Conservation (phyloP, 2,329 filamentous ascomycete genomes). For the Fusarium gaditjirri region DNA sequence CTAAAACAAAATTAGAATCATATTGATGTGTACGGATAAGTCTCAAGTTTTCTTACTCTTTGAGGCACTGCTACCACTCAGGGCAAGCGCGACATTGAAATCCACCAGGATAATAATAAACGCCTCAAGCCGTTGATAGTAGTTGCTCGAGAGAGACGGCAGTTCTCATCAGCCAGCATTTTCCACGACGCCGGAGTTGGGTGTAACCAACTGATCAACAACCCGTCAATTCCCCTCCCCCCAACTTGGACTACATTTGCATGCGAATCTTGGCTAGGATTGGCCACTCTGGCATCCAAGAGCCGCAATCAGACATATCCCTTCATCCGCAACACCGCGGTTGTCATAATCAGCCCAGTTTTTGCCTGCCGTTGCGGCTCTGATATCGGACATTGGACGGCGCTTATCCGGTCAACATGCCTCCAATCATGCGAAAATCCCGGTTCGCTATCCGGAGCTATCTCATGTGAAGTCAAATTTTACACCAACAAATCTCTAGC, state of each 20-base stretch:
- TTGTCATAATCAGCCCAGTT: background rate
- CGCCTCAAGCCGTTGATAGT: constrained; percentile 10
- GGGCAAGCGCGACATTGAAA: constrained; percentile 24
- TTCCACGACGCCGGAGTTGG: constrained; percentile 4
- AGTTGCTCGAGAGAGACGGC: constrained; percentile 37
- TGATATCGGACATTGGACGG: constrained; percentile 1
- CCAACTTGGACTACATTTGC: background rate
- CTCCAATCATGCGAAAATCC: constrained; percentile 1
- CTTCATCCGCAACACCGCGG: constrained; percentile 25
- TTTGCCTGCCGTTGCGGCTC: constrained; percentile 5
- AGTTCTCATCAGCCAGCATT: constrained; percentile 18
- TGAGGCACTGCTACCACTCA: background rate
- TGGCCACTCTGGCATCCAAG: constrained; percentile 2
- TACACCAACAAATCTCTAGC: background rate
- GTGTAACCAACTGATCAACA: background rate
- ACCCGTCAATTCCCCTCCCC: background rate
- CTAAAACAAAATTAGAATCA: too few species aligned
- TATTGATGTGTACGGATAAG: too few species aligned
- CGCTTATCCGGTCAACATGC: constrained; percentile 16
- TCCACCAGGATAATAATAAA: constrained; percentile 36
- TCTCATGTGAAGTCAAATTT: background rate
- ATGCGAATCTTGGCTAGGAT: constrained; percentile 11
- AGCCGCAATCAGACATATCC: constrained; percentile 25
- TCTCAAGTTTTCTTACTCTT: too few species aligned
- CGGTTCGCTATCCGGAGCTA: constrained; percentile 13